These are phyloP conservation scores for Vaccinium darrowii DNA, from an alignment of 148 eudicot genomes.

Conservation along the genomic window DNA sequence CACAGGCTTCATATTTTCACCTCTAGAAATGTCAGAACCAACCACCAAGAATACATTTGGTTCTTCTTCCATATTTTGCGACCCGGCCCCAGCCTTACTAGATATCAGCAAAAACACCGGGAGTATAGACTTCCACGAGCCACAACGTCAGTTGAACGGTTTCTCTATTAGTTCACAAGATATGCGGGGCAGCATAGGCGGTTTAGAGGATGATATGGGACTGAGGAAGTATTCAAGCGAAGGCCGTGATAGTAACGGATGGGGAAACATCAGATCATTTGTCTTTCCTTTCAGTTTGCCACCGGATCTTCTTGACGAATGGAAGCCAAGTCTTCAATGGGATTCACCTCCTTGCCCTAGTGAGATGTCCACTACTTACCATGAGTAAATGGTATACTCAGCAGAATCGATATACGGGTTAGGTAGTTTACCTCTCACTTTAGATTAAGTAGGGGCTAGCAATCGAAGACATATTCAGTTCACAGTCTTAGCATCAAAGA, in stretches of 20 bases:
- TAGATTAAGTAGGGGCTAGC: background rate
- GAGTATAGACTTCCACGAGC: constrained; percentile 18
- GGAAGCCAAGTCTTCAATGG: constrained; percentile 38
- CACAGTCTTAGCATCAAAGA: background rate
- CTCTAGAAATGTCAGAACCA: constrained; percentile 27
- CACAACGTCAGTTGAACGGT: constrained; percentile 22
- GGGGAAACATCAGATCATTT: constrained; percentile 23
- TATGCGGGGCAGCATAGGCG: constrained; percentile 22
- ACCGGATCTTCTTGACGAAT: constrained; percentile 30
- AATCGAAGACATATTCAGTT: background rate
- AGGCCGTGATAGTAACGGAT: constrained; percentile 7
- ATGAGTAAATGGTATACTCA: constrained; percentile 37
- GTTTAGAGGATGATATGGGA: constrained; percentile 11
- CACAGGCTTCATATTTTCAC: constrained; percentile 31
- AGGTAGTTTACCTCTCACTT: constrained; percentile 13
- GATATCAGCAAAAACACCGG: constrained; percentile 19
- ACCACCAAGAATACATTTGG: constrained; percentile 26
- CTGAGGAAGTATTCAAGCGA: constrained; percentile 11
- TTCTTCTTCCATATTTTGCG: constrained; percentile 38
- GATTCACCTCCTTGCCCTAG: constrained; percentile 44
- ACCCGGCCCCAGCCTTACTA: constrained; percentile 37
- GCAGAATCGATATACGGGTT: background rate
- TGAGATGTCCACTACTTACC: constrained; percentile 45
- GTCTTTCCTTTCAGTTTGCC: constrained; percentile 29
- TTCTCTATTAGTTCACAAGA: constrained; percentile 13